phyloP scores from a whole-genome alignment of 805 yeast species.

The Teunomyces pallodes region DNA sequence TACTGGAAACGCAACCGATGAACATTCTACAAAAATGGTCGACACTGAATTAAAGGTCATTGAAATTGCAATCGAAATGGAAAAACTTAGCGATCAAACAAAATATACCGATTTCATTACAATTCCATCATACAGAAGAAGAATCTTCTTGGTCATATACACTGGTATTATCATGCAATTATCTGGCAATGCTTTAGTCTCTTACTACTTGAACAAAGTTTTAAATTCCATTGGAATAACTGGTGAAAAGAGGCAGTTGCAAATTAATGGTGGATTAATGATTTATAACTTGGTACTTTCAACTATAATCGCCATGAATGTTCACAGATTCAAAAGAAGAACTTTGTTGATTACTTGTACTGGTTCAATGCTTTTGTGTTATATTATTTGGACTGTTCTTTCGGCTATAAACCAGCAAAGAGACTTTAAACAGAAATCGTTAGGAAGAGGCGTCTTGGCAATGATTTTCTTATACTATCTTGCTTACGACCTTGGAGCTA shows the following conservation, averaged over 20 bases:
- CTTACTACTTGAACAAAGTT: slow-evolving; percentile 50
- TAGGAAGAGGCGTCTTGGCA: slow-evolving; percentile 47
- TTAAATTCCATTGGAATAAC: slow-evolving; percentile 52
- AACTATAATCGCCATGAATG: slow-evolving; percentile 15
- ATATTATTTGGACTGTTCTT: slow-evolving; percentile 39
- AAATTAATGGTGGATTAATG: slow-evolving; percentile 50
- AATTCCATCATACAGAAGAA: slow-evolving; percentile 24
- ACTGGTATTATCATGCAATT: slow-evolving; percentile 40
- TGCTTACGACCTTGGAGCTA: slow-evolving; percentile 41
- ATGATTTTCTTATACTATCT: slow-evolving; percentile 49
- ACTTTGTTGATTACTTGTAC: slow-evolving; percentile 31
- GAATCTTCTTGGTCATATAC: slow-evolving; percentile 33
- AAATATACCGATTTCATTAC: slow-evolving; percentile 3
- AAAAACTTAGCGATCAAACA: not conserved
- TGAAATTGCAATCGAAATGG: slow-evolving; percentile 5
- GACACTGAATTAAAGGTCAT: slow-evolving; percentile 4
- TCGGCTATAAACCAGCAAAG: slow-evolving; percentile 47
- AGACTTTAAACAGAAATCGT: slow-evolving; percentile 21
- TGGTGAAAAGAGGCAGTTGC: slow-evolving; percentile 39
- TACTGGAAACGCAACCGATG: slow-evolving; percentile 36
- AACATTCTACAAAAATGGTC: slow-evolving; percentile 12
- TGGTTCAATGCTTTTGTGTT: slow-evolving; percentile 34
- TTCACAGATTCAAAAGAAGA: slow-evolving; percentile 30
- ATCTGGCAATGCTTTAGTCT: slow-evolving; percentile 51
- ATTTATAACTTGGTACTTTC: slow-evolving; percentile 42